Conservation (phyloP, 2,329 filamentous ascomycete species). For the Fonsecaea multimorphosa region DNA sequence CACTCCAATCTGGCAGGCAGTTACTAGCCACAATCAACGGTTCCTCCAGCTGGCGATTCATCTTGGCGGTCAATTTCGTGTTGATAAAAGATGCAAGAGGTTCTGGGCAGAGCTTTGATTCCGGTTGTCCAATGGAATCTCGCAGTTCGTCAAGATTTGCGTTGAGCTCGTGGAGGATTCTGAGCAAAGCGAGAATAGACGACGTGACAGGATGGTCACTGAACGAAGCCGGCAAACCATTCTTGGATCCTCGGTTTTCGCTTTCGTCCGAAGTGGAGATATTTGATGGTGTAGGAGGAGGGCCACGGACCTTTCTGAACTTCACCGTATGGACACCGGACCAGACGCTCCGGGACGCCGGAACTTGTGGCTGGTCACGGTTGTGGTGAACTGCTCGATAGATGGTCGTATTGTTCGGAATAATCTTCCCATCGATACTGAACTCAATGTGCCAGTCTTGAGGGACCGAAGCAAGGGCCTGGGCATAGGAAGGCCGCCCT, state of each 20-base stretch:
- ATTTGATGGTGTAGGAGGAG: slow-evolving; percentile 75
- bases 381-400: slow-evolving; percentile 89
- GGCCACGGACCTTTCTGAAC: slow-evolving; percentile 83
- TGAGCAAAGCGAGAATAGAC: slow-evolving; percentile 83
- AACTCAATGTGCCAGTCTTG: slow-evolving; percentile 99
- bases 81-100: slow-evolving; percentile 95
- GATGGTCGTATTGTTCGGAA: slow-evolving; percentile 91
- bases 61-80: slow-evolving; percentile 95
- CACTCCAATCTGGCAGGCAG: slow-evolving; percentile 93
- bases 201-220: slow-evolving; percentile 83
- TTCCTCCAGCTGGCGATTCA: slow-evolving; percentile 96
- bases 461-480: slow-evolving; percentile 77
- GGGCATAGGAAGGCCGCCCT: slow-evolving; percentile 74
- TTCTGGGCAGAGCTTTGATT: slow-evolving; percentile 74
- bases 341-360: slow-evolving; percentile 80
- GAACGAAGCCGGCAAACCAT: slow-evolving; percentile 74
- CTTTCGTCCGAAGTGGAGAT: slow-evolving; percentile 46
- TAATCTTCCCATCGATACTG: slow-evolving; percentile 79
- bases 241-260: slow-evolving; percentile 53
- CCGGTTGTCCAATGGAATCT: slow-evolving; percentile 61
- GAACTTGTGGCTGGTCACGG: slow-evolving; percentile 67
- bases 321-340: slow-evolving; percentile 88
- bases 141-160: slow-evolving; percentile 91
- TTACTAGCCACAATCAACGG: slow-evolving; percentile 96
- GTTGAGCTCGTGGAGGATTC: slow-evolving; percentile 90